Conservation (phyloP, 2,329 filamentous ascomycete genomes). For the Aureobasidium namibiae region DNA sequence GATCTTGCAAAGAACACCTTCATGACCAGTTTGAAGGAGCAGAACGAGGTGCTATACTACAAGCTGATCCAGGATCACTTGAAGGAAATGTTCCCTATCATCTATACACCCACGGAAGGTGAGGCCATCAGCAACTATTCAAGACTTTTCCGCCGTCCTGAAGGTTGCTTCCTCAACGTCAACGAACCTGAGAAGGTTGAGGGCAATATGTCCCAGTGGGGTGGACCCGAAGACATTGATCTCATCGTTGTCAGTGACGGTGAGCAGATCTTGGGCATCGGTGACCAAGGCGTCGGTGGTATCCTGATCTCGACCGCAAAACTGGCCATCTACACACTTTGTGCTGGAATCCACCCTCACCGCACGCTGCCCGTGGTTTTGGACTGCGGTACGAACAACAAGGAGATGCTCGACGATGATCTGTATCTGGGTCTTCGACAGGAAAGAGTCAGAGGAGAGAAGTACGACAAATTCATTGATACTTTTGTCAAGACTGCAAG, state of each 20-base stretch:
- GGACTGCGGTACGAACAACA: constrained; percentile 79
- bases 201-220: constrained; percentile 60
- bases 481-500: constrained; percentile 61
- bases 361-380: constrained; percentile 72
- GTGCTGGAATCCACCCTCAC: constrained; percentile 76
- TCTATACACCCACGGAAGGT: constrained; percentile 85
- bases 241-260: constrained; percentile 79
- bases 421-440: constrained; percentile 70
- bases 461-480: constrained; percentile 71
- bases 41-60: constrained; percentile 78
- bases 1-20: constrained; percentile 81
- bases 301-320: constrained; percentile 82
- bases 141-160: constrained; percentile 64
- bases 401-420: constrained; percentile 63
- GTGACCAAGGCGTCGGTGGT: constrained; percentile 79
- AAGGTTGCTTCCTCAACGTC: constrained; percentile 76
- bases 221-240: constrained; percentile 65
- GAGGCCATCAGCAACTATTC: constrained; percentile 84
- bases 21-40: constrained; percentile 73
- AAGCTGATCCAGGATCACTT: constrained; percentile 71
- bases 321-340: constrained; percentile 71
- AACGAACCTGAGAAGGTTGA: constrained; percentile 58
- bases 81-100: constrained; percentile 81
- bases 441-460: constrained; percentile 57
- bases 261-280: constrained; percentile 71